Evolutionary conservation across 306 rosid species (phyloP).

Genomic region (Trifolium dubium): DNA sequence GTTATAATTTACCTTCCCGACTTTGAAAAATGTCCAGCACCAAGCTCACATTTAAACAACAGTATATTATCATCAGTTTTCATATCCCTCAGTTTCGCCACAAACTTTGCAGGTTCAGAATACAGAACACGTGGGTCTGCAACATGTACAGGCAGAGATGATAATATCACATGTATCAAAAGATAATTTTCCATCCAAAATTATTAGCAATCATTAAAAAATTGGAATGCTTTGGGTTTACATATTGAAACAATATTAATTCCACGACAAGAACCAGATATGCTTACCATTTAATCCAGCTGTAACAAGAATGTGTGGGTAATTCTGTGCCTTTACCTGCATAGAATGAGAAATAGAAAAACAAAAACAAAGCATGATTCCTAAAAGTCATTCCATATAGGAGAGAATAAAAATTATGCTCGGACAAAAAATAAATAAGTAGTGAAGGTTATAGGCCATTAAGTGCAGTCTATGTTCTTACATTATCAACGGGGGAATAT

Average conservation of each 20-base stretch:
- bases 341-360: slow-evolving; percentile 34
- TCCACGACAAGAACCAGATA: neutral
- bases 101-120: slow-evolving; percentile 92
- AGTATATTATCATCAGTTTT: slow-evolving; percentile 76
- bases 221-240: slow-evolving; percentile 25
- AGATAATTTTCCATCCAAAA: slow-evolving; percentile 30
- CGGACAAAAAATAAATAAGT: slow-evolving; percentile 21
- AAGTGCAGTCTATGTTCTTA: slow-evolving; percentile 52
- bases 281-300: slow-evolving; percentile 89
- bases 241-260: neutral
- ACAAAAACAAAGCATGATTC: slow-evolving; percentile 18
- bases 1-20: slow-evolving; percentile 76
- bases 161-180: slow-evolving; percentile 20
- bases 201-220: slow-evolving; percentile 36
- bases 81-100: slow-evolving; percentile 83
- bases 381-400: slow-evolving; percentile 12
- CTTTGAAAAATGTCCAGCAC: slow-evolving; percentile 91
- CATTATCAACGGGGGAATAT: slow-evolving; percentile 95
- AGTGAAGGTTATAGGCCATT: slow-evolving; percentile 23
- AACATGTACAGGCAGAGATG: slow-evolving; percentile 36
- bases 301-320: slow-evolving; percentile 85
- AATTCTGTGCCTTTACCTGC: slow-evolving; percentile 80
- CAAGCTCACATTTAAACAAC: slow-evolving; percentile 90
- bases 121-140: slow-evolving; percentile 92
- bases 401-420: slow-evolving; percentile 25